Evolutionary conservation across 306 rosid species (phyloP).

Genomic region (Vigna unguiculata): DNA sequence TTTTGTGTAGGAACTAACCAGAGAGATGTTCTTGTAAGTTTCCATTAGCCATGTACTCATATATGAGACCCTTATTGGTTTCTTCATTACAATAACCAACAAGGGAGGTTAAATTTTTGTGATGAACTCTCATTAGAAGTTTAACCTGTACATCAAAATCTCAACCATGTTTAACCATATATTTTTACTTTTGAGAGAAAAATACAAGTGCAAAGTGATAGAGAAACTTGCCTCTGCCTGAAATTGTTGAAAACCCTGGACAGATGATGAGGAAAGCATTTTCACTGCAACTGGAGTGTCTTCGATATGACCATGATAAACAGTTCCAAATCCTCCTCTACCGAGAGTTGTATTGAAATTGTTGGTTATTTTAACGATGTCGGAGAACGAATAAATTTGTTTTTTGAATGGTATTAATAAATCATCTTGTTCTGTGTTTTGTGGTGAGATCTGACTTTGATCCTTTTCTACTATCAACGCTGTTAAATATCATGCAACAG

Average conservation of each 20-base stretch:
- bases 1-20: conserved; percentile 37
- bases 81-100: conserved; percentile 50
- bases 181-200: neutral
- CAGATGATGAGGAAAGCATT: conserved; percentile 56
- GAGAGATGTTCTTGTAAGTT: conserved; percentile 47
- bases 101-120: conserved; percentile 50
- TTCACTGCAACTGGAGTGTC: conserved; percentile 60
- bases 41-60: conserved; percentile 52
- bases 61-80: conserved; percentile 43
- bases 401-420: neutral
- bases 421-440: neutral
- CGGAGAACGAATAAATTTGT: conserved; percentile 47
- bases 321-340: conserved; percentile 60
- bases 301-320: conserved; percentile 50
- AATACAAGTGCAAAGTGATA: neutral
- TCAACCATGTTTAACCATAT: neutral
- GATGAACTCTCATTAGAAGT: conserved; percentile 50
- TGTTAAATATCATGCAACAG: neutral
- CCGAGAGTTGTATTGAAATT: conserved; percentile 50
- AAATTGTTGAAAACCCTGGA: conserved; percentile 56
- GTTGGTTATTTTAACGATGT: conserved; percentile 52
- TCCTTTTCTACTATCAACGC: neutral
- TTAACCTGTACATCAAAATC: conserved; percentile 32
- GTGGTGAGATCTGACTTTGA: neutral
- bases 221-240: conserved; percentile 54